A percentile compares a stretch with the other conserved stretches of the same genome.
Conservation (phyloP, 805 yeast genomes). For the Barnettozyma wickerhamii region DNA sequence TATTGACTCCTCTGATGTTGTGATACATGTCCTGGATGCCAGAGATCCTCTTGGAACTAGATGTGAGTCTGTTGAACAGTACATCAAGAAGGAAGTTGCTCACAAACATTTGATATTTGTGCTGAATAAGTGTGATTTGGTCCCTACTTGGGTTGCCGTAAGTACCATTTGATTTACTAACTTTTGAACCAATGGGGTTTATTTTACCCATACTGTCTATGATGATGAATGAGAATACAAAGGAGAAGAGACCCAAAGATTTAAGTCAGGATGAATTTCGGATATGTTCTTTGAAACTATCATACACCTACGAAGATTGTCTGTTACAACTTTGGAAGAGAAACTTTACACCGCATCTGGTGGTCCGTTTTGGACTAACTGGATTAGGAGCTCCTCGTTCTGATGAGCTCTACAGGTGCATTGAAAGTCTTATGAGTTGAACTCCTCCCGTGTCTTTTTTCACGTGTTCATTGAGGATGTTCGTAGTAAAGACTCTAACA, state of each 20-base stretch:
- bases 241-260: conserved; percentile 59
- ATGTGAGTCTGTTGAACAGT: conserved; percentile 89
- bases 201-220: no score
- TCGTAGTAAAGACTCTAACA: conserved; percentile 94
- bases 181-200: no score
- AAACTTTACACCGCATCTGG: conserved; percentile 53
- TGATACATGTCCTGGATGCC: conserved; percentile 39
- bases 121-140: conserved; percentile 94
- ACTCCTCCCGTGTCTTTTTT: conserved; percentile 27
- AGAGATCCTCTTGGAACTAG: conserved; percentile 97
- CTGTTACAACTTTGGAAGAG: conserved; percentile 99
- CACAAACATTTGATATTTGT: conserved; percentile 95
- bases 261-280: conserved; percentile 69
- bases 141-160: conserved; percentile 99
- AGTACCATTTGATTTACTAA: conserved; percentile 38
- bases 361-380: conserved; percentile 45
- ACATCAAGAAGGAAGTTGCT: conserved; percentile 88
- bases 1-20: conserved; percentile 96
- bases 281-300: conserved; percentile 22
- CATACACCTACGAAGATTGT: conserved; percentile 48
- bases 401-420: conserved; percentile 25
- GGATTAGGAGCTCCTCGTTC: conserved; percentile 28
- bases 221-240: no score
- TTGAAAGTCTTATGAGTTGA: conserved; percentile 73
- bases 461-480: conserved; percentile 29